Conservation (phyloP, 2,329 filamentous ascomycete species). For the Fusarium papillatum region DNA sequence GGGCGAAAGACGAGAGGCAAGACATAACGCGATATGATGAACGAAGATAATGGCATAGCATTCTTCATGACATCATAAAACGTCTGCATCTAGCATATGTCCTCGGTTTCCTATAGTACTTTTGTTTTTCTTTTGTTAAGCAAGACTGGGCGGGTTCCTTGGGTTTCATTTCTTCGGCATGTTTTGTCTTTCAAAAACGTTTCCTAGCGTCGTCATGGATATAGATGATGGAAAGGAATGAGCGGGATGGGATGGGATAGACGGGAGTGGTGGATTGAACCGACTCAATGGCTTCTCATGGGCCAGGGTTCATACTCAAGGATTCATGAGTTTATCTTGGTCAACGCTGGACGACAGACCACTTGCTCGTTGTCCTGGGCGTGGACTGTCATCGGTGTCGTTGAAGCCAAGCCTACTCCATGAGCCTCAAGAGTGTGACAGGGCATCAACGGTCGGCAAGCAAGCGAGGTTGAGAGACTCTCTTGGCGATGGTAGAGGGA, state of each 20-base stretch:
- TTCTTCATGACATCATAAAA: neutral
- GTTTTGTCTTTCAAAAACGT: neutral
- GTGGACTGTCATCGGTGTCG: neutral
- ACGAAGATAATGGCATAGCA: neutral
- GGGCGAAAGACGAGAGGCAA: neutral
- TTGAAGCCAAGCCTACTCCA: neutral
- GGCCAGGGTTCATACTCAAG: neutral
- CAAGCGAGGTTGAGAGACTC: neutral
- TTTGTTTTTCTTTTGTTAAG: neutral
- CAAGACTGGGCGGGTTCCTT: neutral
- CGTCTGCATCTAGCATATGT: neutral
- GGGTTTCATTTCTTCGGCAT: neutral
- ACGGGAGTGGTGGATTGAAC: neutral
- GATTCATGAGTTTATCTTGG: neutral
- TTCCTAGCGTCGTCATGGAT: neutral
- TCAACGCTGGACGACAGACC: neutral
- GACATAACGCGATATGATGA: neutral
- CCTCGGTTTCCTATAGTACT: neutral
- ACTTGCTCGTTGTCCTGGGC: neutral
- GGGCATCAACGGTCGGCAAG: neutral
- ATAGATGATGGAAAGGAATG: neutral
- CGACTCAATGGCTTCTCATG: neutral
- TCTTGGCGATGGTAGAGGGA: neutral
- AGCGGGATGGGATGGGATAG: neutral
- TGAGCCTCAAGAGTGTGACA: neutral